Conservation (phyloP, 257 asterid species). For the Primulina tabacum region DNA sequence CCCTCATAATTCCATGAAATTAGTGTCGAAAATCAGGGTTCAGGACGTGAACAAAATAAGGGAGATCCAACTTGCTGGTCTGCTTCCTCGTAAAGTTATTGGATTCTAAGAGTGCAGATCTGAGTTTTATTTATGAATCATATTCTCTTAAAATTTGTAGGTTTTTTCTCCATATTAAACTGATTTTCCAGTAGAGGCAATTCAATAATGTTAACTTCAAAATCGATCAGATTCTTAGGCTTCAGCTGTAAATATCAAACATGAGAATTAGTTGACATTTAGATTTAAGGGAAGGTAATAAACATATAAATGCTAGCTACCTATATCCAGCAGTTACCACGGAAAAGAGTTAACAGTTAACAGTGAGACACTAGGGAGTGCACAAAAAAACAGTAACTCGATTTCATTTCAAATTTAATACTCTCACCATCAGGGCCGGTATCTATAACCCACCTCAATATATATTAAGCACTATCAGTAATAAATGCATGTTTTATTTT, state of each 20-base stretch:
- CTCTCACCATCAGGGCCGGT: not conserved
- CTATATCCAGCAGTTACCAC: not conserved
- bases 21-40: not conserved
- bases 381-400: not conserved
- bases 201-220: conserved; percentile 5
- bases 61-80: not conserved
- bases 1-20: not conserved
- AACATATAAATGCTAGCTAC: not conserved
- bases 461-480: too few relatives aligned
- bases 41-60: not conserved
- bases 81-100: not conserved
- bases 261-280: conserved; percentile 1
- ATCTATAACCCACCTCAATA: conserved; percentile 3
- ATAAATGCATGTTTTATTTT: too few relatives aligned
- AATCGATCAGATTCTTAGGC: not conserved
- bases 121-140: conserved; percentile 4
- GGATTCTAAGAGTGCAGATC: conserved; percentile 16
- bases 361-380: not conserved
- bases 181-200: not conserved
- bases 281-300: not conserved
- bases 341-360: not conserved
- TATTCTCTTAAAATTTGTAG: conserved; percentile 1
- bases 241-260: not conserved
- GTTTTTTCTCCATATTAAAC: not conserved
- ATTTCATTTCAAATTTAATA: too few relatives aligned